Percentiles rank a stretch among this genome's conserved stretches.
Evolutionary conservation across 805 yeast species (phyloP).

Genomic region (Candida cerambycidarum): DNA sequence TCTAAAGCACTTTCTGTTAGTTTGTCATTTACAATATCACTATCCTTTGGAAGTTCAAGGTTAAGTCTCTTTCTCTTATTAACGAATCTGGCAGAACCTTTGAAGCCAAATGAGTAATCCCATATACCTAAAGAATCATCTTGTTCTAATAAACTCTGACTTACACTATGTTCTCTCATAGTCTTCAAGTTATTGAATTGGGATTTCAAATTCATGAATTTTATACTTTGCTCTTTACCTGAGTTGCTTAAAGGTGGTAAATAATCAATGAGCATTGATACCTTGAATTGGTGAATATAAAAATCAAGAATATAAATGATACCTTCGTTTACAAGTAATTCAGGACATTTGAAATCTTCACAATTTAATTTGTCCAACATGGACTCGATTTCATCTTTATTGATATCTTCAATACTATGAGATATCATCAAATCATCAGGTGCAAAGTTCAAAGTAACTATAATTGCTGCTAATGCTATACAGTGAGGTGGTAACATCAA

Average conservation of each 20-base stretch:
- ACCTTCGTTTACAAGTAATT: constrained; percentile 48
- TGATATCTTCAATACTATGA: constrained; percentile 19
- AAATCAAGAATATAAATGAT: constrained; percentile 58
- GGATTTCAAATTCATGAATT: constrained; percentile 45
- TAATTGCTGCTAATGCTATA: constrained; percentile 66
- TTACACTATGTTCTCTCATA: constrained; percentile 30
- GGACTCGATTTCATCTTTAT: background rate
- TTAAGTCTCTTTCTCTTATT: constrained; percentile 48
- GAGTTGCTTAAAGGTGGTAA: constrained; percentile 36
- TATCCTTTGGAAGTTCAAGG: constrained; percentile 25
- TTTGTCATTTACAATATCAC: no score
- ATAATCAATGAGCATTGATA: constrained; percentile 48
- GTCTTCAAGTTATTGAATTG: constrained; percentile 40
- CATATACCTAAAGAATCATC: constrained; percentile 52
- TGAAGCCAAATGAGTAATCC: constrained; percentile 37
- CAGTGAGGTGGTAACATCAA: constrained; percentile 74
- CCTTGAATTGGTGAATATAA: constrained; percentile 57
- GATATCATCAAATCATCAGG: constrained; percentile 28
- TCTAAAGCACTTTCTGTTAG: no score
- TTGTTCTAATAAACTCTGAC: constrained; percentile 26
- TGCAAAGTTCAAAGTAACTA: constrained; percentile 55
- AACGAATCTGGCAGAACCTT: constrained; percentile 52
- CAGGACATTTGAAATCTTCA: constrained; percentile 41
- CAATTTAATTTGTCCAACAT: constrained; percentile 34
- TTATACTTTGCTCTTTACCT: constrained; percentile 49